A percentile compares a stretch with the other conserved stretches of the same genome.
phyloP scores from a whole-genome alignment of 2,329 filamentous ascomycete genomes.

The Colletotrichum tofieldiae region DNA sequence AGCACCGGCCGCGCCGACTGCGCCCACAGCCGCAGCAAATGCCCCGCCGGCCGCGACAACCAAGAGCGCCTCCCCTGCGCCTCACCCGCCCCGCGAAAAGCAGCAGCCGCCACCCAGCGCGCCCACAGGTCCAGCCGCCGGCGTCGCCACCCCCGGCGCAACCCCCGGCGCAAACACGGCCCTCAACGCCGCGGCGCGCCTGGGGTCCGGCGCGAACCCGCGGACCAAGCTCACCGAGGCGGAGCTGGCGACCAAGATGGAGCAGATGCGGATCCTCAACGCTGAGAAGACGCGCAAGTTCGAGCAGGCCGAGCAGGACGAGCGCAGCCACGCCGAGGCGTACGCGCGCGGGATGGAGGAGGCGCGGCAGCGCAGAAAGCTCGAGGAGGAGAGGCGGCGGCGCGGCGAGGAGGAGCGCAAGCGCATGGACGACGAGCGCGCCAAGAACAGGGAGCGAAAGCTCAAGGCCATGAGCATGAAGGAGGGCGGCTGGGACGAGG shows the following conservation, averaged over 20 bases:
- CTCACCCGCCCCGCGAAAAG: slow-evolving; percentile 47
- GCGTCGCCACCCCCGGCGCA: slow-evolving; percentile 22
- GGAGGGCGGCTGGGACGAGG: slow-evolving; percentile 72
- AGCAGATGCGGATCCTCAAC: slow-evolving; percentile 71
- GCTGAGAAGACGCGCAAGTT: slow-evolving; percentile 73
- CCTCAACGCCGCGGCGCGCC: slow-evolving; percentile 58
- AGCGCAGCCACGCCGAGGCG: slow-evolving; percentile 69
- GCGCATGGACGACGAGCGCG: slow-evolving; percentile 72
- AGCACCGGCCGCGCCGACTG: slow-evolving; percentile 2
- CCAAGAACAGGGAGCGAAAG: slow-evolving; percentile 73
- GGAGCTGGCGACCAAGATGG: slow-evolving; percentile 73
- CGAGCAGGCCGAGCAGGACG: slow-evolving; percentile 71
- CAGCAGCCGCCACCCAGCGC: slow-evolving; percentile 36
- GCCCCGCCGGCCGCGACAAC: not conserved
- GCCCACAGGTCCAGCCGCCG: slow-evolving; percentile 3
- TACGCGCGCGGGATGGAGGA: slow-evolving; percentile 72
- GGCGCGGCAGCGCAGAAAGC: slow-evolving; percentile 64
- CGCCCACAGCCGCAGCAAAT: slow-evolving; percentile 2
- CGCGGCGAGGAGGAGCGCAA: slow-evolving; percentile 68
- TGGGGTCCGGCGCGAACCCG: slow-evolving; percentile 71
- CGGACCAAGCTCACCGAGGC: slow-evolving; percentile 73
- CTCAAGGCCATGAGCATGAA: slow-evolving; percentile 70
- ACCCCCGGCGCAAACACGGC: slow-evolving; percentile 49
- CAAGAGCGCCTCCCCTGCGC: slow-evolving; percentile 28
- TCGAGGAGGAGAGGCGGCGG: slow-evolving; percentile 67